Percentiles rank a stretch among this genome's conserved stretches.
phyloP scores from a whole-genome alignment of 306 rosid genomes.

The Hippophae rhamnoides region DNA sequence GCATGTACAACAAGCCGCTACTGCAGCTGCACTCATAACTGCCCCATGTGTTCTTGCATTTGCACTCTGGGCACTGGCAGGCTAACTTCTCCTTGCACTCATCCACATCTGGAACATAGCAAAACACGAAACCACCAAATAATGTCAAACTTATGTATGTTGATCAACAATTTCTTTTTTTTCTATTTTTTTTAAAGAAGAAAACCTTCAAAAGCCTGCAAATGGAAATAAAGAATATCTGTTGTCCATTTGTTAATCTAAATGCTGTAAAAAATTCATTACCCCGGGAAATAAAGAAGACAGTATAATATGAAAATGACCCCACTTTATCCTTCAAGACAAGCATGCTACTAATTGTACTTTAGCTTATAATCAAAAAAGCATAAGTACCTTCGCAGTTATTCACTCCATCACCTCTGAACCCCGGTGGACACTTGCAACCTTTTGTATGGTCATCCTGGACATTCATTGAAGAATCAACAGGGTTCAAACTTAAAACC shows the following conservation, averaged over 20 bases:
- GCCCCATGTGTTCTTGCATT: slow-evolving; percentile 81
- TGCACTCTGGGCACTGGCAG: slow-evolving; percentile 81
- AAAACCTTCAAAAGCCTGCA: no score
- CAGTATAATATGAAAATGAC: no score
- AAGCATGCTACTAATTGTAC: no score
- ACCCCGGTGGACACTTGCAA: slow-evolving; percentile 84
- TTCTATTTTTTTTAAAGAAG: no score
- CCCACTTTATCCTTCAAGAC: no score
- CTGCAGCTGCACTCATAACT: slow-evolving; percentile 78
- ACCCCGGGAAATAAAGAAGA: no score
- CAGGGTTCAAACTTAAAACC: no score
- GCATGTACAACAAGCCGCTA: slow-evolving; percentile 57
- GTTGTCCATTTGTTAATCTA: no score
- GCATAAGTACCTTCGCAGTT: slow-evolving; percentile 65
- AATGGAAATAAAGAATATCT: no score
- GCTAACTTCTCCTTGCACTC: slow-evolving; percentile 70
- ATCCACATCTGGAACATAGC: slow-evolving; percentile 54
- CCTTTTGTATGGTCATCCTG: slow-evolving; percentile 68
- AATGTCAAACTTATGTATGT: not conserved
- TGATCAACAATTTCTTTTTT: not conserved
- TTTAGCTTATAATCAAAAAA: not conserved
- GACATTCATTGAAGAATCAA: slow-evolving; percentile 11
- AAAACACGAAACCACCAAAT: slow-evolving; percentile 1
- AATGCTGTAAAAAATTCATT: no score
- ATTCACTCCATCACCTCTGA: slow-evolving; percentile 68